phyloP scores from a whole-genome alignment of 2,329 filamentous ascomycete genomes.

The Ophiostoma sp. region DNA sequence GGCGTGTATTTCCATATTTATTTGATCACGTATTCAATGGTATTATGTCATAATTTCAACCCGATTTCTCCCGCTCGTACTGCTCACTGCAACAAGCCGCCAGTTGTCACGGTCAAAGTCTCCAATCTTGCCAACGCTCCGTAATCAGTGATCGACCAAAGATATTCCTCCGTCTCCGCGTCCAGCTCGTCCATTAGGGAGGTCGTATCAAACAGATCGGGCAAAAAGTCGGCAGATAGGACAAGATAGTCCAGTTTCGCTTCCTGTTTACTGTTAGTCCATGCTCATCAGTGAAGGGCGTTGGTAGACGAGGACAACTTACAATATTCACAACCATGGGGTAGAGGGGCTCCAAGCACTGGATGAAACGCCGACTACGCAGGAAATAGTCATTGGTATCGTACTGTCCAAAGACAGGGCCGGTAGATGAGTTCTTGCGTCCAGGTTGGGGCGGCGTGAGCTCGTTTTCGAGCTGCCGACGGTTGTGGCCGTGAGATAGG shows the following conservation, averaged over 20 bases:
- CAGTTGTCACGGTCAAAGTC: not conserved
- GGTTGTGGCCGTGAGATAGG: not conserved
- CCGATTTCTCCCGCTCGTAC: too few relatives aligned
- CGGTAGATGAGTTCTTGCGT: not conserved
- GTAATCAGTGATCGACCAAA: not conserved
- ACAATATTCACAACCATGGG: not conserved
- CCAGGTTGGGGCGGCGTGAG: not conserved
- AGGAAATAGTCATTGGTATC: conserved; percentile 1
- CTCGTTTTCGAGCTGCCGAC: not conserved
- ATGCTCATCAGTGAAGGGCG: too few relatives aligned
- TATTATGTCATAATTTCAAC: too few relatives aligned
- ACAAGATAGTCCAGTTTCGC: not conserved
- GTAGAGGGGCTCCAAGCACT: not conserved
- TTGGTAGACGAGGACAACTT: not conserved
- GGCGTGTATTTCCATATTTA: too few relatives aligned
- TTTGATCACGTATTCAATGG: too few relatives aligned
- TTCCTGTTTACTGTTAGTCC: not conserved
- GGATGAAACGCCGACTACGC: not conserved
- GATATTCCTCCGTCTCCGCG: not conserved
- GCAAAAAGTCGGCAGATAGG: not conserved
- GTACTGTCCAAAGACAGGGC: not conserved
- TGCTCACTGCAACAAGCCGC: too few relatives aligned
- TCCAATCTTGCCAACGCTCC: not conserved
- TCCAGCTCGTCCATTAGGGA: not conserved
- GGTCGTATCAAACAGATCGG: not conserved